phyloP scores from a whole-genome alignment of 139 green algal genomes.

The Volvox africanus region DNA sequence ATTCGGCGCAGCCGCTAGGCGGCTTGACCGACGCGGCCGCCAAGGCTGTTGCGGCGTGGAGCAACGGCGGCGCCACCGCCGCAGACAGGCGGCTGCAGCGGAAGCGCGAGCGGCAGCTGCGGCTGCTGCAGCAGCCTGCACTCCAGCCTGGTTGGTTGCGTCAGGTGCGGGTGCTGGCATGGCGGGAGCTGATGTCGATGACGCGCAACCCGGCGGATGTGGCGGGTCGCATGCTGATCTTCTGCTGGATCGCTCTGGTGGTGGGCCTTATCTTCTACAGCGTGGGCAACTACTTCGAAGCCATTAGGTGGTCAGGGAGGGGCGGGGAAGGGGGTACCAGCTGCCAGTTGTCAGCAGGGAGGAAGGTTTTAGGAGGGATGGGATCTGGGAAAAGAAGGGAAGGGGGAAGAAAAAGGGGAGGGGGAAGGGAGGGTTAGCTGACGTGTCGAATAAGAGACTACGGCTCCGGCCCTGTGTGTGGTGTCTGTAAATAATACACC shows the following conservation, averaged over 20 bases:
- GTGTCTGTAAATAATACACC: too few species aligned
- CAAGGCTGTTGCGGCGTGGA: neutral
- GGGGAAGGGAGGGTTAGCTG: neutral
- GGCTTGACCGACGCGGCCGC: neutral
- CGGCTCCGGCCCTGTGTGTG: too few species aligned
- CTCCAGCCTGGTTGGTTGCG: neutral
- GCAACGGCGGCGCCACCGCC: neutral
- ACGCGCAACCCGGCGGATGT: constrained; percentile 81
- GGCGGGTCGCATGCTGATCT: constrained; percentile 74
- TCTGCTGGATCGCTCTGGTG: constrained; percentile 74
- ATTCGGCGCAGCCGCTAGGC: neutral
- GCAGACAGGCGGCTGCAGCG: too few species aligned
- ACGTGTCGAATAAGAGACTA: neutral
- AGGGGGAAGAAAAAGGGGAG: neutral
- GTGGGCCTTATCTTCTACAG: constrained; percentile 77
- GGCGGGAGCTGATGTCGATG: constrained; percentile 61
- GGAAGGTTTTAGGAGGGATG: too few species aligned
- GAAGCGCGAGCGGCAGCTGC: neutral
- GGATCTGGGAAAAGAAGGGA: neutral
- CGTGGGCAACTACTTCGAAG: constrained; percentile 51
- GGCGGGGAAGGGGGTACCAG: neutral
- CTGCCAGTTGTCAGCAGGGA: too few species aligned
- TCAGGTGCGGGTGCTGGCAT: constrained; percentile 55
- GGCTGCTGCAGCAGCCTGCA: neutral
- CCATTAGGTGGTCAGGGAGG: constrained; percentile 2